Evolutionary conservation across 495 filamentous ascomycete genomes (phyloP), one percentile per base, ranked within the genome.

Genomic region (Aspergillus taichungensis): DNA sequence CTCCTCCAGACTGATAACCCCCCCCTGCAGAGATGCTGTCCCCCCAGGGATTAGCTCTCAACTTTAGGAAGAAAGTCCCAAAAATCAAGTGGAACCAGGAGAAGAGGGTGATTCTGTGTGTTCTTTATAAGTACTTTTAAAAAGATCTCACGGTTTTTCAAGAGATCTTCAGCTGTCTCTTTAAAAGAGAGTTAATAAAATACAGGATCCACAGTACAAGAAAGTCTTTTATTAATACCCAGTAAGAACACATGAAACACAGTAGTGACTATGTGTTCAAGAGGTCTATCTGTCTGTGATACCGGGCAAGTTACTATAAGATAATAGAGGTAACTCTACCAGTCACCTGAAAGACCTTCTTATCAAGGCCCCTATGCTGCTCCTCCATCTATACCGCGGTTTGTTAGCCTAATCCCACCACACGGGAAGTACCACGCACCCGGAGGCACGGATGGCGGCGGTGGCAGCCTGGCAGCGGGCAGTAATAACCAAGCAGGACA

Each of bases 41-140:
- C 24, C 40, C 11, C 6, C 40, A 42, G 34, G 30, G 34, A 32
- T 28, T 28, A 42, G 14, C 32, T 9, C 37, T 49, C 14, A 40
- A 49, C 10, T 27, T 32, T 8, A 14, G 13, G 3, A 34, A 0
- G 8, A 34, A 43, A 34, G 36, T 27, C 6, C 45, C 43, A 0
- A 47, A 51, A 1, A 40, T 56, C 13, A 37, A 29, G 5, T 66
- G 63, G 63, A 46, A 42, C 5, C 11, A 38, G 3, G 41, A 54
- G 8, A 47, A 57, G 28, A 42, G 57, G 5, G n/a, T 55, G 7
- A 30, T 60, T 0, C 43, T 68, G 7, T 68, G 64, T 14, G 63
- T 55, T 10, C 12, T 62, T 3, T 53, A 45, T 14, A 46, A 57
- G 4, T 68, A 63, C 29, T 68, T 60, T 29, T 6, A 37, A 1